phyloP scores from a whole-genome alignment of 2,329 filamentous ascomycete genomes.

The Aspergillus carbonarius region DNA sequence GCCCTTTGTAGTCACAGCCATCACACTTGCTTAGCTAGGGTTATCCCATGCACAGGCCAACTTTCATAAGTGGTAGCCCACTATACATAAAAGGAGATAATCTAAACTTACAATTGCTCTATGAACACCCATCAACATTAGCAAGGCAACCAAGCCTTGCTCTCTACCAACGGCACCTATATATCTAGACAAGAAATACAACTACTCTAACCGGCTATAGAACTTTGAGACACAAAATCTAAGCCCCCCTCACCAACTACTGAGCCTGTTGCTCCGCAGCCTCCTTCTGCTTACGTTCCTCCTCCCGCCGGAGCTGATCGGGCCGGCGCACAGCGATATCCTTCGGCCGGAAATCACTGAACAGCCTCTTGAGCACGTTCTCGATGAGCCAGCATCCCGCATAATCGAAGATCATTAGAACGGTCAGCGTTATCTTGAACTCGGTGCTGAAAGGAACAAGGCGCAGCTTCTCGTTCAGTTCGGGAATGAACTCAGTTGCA shows the following conservation, averaged over 20 bases:
- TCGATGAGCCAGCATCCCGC: slow-evolving; percentile 84
- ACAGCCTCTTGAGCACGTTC: slow-evolving; percentile 76
- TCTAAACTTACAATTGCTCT: neutral
- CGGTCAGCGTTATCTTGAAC: slow-evolving; percentile 84
- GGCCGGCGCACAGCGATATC: slow-evolving; percentile 85
- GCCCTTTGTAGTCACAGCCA: neutral
- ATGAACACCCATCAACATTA: slow-evolving; percentile 1
- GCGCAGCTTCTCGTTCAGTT: slow-evolving; percentile 89
- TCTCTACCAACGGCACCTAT: slow-evolving; percentile 1
- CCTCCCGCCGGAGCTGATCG: slow-evolving; percentile 80
- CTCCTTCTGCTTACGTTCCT: slow-evolving; percentile 63
- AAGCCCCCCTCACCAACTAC: slow-evolving; percentile 26
- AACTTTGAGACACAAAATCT: slow-evolving; percentile 12
- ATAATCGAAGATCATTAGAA: slow-evolving; percentile 85
- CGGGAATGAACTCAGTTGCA: slow-evolving; percentile 91
- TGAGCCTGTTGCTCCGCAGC: slow-evolving; percentile 46
- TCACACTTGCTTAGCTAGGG: neutral
- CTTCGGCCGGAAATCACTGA: slow-evolving; percentile 89
- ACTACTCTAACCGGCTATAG: neutral
- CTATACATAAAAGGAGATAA: neutral
- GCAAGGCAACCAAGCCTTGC: neutral
- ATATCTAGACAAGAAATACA: slow-evolving; percentile 6
- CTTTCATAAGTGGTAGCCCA: neutral
- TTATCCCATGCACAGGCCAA: neutral
- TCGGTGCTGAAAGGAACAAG: slow-evolving; percentile 85